Percentiles rank a stretch among this genome's conserved stretches.
These are phyloP conservation scores for Tilletia walkeri DNA, from an alignment of 1,284 basidiomycete species.

Conservation along the genomic window DNA sequence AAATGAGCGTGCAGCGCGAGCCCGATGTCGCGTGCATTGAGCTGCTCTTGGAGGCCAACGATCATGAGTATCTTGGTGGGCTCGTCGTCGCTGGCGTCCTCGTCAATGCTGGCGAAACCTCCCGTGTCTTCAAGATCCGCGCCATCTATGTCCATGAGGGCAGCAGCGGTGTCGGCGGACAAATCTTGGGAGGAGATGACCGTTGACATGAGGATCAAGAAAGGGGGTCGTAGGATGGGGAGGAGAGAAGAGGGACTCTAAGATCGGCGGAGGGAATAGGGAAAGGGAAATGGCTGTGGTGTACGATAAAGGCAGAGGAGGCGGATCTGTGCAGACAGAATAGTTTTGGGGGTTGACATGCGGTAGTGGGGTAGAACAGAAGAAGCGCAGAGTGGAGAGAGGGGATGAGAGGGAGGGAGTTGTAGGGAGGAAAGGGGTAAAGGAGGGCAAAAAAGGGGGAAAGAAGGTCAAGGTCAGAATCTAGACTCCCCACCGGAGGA, in stretches of 20 bases:
- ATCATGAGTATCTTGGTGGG: constrained; percentile 9
- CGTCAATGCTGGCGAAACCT: constrained; percentile 6
- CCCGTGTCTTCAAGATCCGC: background rate
- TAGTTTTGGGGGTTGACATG: too few relatives aligned
- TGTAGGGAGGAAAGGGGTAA: too few relatives aligned
- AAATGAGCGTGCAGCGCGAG: background rate
- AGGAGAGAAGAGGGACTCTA: background rate
- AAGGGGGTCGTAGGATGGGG: background rate
- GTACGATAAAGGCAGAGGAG: too few relatives aligned
- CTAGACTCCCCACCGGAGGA: too few relatives aligned
- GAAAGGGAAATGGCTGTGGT: background rate
- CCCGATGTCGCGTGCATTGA: background rate
- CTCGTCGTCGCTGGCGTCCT: constrained; percentile 17
- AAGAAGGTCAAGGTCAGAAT: too few relatives aligned
- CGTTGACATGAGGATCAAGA: background rate
- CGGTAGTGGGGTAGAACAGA: too few relatives aligned
- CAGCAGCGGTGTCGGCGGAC: background rate
- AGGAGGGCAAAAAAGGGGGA: too few relatives aligned
- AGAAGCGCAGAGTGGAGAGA: too few relatives aligned
- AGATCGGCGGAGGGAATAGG: background rate
- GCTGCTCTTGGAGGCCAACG: background rate
- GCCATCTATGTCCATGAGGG: constrained; percentile 11
- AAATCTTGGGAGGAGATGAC: background rate
- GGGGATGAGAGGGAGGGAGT: too few relatives aligned
- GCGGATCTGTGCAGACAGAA: too few relatives aligned